phyloP scores from a whole-genome alignment of 2,329 filamentous ascomycete species.

The Colletotrichum filicis region DNA sequence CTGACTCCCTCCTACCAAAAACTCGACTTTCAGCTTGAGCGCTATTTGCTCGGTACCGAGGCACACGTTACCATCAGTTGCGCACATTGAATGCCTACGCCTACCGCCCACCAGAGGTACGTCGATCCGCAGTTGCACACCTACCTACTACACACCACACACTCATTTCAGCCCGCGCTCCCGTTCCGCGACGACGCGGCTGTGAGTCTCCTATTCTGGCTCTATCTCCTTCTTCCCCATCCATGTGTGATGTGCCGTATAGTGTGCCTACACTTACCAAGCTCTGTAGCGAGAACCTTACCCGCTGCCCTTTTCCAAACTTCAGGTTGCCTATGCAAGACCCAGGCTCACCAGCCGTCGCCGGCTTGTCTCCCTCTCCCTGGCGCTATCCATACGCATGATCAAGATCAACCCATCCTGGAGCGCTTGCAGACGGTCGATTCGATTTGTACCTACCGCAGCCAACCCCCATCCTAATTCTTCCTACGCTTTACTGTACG shows the following conservation, averaged over 20 bases:
- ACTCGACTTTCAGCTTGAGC: not conserved
- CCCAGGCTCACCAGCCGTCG: conserved; percentile 15
- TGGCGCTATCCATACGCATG: conserved; percentile 9
- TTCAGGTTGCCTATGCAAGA: conserved; percentile 29
- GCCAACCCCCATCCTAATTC: no score
- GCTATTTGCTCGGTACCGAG: conserved; percentile 26
- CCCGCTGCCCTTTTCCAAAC: conserved; percentile 23
- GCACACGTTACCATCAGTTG: conserved; percentile 11
- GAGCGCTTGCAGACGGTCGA: conserved; percentile 9
- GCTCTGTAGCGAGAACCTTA: conserved; percentile 10
- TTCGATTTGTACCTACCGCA: not conserved
- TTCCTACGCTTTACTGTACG: not conserved
- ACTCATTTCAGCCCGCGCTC: conserved; percentile 20
- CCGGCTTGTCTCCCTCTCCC: conserved; percentile 9
- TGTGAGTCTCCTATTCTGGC: conserved; percentile 27
- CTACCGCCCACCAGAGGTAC: not conserved
- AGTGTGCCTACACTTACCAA: conserved; percentile 3
- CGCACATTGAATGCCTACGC: not conserved
- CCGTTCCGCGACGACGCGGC: conserved; percentile 27
- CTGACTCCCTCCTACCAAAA: conserved; percentile 5
- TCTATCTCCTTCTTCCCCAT: conserved; percentile 23
- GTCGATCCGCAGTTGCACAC: not conserved
- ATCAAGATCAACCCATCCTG: conserved; percentile 13
- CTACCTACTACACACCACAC: not conserved
- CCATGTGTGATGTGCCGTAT: not conserved